Base-by-base conservation (phyloP, 2,329 filamentous ascomycete genomes). In the Ophioceras dolichostomum region DNA sequence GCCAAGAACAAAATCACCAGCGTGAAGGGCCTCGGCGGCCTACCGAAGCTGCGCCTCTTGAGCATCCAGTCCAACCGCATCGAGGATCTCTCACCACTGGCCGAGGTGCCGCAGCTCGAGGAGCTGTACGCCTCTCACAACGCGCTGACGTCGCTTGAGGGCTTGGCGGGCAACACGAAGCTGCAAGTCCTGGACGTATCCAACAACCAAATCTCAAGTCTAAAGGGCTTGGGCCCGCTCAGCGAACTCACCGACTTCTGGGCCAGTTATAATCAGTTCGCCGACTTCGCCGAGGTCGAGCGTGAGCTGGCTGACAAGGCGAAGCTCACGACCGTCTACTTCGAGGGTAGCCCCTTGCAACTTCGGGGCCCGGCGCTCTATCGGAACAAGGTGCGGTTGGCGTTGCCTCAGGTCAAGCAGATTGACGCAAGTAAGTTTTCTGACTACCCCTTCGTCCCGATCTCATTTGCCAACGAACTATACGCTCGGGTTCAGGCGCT, bases 351-450 rank as follows among this genome's bases (percentile, higher is more conserved):
- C 51, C 89, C 88, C 19, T 58, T 98, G 48, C 91, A 98, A 62
- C 67, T 77, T 42, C 72, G 70, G 38, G 76, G 73, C 4, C 83
- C 83, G n/a, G 83, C 84, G 1, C 61, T 95, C 43, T 98, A 98
- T 60, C 70, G 91, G 51, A 96, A 95, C 62, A 98, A 98, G 62
- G 77, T 98, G 31, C 73, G 81, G 41, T 61, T 98, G 56, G 83
- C 87, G 24, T 59, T 98, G 58, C 91, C 91, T 40, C 82, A 91
- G 57, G 65, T 98, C 37, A 74, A 74, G 55, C 88, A 98, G 65
- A 95, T 98, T 55, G 91, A 98, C 73, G 91, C 91, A 41, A 93
- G 89, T 95, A n/a, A n/a, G n/a, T n/a, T n/a, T n/a, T n/a, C n/a
- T n/a, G n/a, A n/a, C n/a, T n/a, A n/a, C n/a, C n/a, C n/a, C n/a